Evolutionary conservation across 2,329 filamentous ascomycete genomes (phyloP).

Genomic region (Fonsecaea pugnacius): DNA sequence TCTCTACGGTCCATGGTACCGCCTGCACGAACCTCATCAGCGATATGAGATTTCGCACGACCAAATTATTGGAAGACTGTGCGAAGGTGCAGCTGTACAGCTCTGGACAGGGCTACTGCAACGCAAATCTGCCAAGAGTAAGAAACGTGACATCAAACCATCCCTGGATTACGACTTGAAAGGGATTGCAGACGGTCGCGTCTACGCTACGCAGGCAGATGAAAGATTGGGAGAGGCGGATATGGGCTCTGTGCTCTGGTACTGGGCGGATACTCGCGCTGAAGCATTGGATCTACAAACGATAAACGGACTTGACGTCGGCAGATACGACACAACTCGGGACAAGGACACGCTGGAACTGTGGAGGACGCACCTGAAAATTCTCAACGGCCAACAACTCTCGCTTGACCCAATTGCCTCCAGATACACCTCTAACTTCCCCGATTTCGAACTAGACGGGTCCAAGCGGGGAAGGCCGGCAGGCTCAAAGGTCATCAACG

Average conservation of each 20-base stretch:
- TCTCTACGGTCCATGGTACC: slow-evolving; percentile 59
- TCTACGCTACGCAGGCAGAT: slow-evolving; percentile 54
- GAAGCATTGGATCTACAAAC: slow-evolving; percentile 61
- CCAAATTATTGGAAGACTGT: slow-evolving; percentile 59
- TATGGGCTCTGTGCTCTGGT: slow-evolving; percentile 51
- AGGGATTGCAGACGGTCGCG: slow-evolving; percentile 53
- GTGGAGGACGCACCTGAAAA: slow-evolving; percentile 53
- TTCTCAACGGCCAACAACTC: slow-evolving; percentile 46
- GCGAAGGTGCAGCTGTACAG: slow-evolving; percentile 55
- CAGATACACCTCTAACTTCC: slow-evolving; percentile 10
- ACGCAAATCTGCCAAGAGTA: slow-evolving; percentile 42
- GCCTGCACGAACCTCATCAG: slow-evolving; percentile 49
- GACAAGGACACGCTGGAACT: slow-evolving; percentile 43
- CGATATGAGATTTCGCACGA: slow-evolving; percentile 55
- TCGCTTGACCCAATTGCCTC: slow-evolving; percentile 10
- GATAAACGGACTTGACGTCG: slow-evolving; percentile 59
- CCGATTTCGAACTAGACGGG: not conserved
- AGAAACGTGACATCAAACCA: slow-evolving; percentile 36
- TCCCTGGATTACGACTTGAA: slow-evolving; percentile 52
- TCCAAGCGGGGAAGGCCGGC: slow-evolving; percentile 28
- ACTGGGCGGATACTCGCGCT: slow-evolving; percentile 61
- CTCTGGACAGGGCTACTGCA: slow-evolving; percentile 36
- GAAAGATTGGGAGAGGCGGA: slow-evolving; percentile 49
- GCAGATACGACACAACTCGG: slow-evolving; percentile 53
- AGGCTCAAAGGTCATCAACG: slow-evolving; percentile 35